Percentiles rank a stretch among this genome's conserved stretches.
Evolutionary conservation across 768 basidiomycete genomes (phyloP).

Genomic region (Russula olivacea): DNA sequence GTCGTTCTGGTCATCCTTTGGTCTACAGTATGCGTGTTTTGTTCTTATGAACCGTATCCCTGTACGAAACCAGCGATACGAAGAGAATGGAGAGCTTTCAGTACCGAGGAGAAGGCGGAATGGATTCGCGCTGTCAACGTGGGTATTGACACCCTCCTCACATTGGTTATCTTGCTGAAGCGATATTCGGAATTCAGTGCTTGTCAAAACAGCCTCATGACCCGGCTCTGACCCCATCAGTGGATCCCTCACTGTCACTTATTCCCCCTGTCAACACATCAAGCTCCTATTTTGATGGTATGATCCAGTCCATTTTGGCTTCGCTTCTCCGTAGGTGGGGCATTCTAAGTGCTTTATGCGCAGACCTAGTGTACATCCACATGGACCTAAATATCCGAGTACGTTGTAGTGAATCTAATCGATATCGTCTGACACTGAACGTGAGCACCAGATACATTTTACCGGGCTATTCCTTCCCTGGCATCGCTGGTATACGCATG

Average conservation of each 20-base stretch:
- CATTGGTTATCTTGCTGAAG: background rate
- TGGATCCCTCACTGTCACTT: conserved; percentile 13
- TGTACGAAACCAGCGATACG: conserved; percentile 26
- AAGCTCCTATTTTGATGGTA: conserved; percentile 25
- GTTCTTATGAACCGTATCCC: background rate
- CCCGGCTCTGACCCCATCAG: conserved; percentile 12
- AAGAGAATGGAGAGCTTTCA: conserved; percentile 27
- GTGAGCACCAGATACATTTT: conserved; percentile 24
- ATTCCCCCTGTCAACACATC: conserved; percentile 20
- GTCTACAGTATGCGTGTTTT: background rate
- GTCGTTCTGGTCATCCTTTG: background rate
- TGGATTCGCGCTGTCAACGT: conserved; percentile 30
- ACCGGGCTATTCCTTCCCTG: conserved; percentile 30
- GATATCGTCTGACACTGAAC: background rate
- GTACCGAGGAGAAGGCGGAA: conserved; percentile 18
- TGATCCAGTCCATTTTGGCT: background rate
- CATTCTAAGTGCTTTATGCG: background rate
- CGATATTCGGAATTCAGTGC: background rate
- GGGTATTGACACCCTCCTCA: background rate
- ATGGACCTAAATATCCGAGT: conserved; percentile 29
- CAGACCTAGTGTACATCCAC: conserved; percentile 28
- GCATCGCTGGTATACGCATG: conserved; percentile 29
- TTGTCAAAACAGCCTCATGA: conserved; percentile 20
- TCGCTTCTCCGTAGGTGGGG: background rate
- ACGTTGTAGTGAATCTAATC: background rate